phyloP scores from a whole-genome alignment of 2,329 filamentous ascomycete species.

The Alternaria incomplexa region DNA sequence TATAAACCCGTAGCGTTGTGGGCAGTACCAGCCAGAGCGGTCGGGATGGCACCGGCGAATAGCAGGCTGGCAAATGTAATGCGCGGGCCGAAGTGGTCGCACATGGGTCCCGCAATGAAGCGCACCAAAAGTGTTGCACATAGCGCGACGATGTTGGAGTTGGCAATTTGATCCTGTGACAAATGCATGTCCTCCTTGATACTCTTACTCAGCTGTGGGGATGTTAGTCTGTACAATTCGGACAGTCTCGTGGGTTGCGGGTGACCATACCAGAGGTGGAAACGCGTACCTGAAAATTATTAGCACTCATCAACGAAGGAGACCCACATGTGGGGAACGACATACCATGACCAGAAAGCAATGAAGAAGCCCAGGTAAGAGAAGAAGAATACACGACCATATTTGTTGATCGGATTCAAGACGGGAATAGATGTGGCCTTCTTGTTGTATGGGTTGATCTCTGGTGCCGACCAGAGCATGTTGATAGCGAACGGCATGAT shows the following conservation, averaged over 20 bases:
- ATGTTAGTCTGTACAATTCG: slow-evolving; percentile 52
- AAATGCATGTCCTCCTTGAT: slow-evolving; percentile 81
- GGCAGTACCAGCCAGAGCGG: slow-evolving; percentile 80
- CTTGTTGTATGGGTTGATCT: slow-evolving; percentile 81
- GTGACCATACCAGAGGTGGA: slow-evolving; percentile 70
- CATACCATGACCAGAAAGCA: slow-evolving; percentile 80
- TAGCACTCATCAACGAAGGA: slow-evolving; percentile 18
- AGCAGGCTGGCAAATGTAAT: slow-evolving; percentile 79
- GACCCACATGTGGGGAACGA: slow-evolving; percentile 10
- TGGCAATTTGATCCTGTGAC: slow-evolving; percentile 73
- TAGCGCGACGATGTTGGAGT: slow-evolving; percentile 89
- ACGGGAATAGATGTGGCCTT: slow-evolving; percentile 83
- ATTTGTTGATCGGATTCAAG: slow-evolving; percentile 77
- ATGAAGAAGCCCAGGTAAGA: slow-evolving; percentile 86
- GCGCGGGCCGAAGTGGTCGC: slow-evolving; percentile 82
- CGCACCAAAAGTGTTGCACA: slow-evolving; percentile 69
- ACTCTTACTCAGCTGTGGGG: slow-evolving; percentile 54
- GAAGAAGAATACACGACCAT: slow-evolving; percentile 90
- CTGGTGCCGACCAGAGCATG: slow-evolving; percentile 60
- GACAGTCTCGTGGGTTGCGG: slow-evolving; percentile 7
- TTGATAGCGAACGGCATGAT: slow-evolving; percentile 45
- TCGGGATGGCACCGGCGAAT: slow-evolving; percentile 79
- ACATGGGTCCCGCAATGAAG: slow-evolving; percentile 79
- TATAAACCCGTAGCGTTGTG: slow-evolving; percentile 72
- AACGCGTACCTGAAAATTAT: slow-evolving; percentile 74